Percentiles rank a stretch among this genome's conserved stretches.
phyloP scores from a whole-genome alignment of 2,329 filamentous ascomycete genomes.

The Aureobasidium zeae region DNA sequence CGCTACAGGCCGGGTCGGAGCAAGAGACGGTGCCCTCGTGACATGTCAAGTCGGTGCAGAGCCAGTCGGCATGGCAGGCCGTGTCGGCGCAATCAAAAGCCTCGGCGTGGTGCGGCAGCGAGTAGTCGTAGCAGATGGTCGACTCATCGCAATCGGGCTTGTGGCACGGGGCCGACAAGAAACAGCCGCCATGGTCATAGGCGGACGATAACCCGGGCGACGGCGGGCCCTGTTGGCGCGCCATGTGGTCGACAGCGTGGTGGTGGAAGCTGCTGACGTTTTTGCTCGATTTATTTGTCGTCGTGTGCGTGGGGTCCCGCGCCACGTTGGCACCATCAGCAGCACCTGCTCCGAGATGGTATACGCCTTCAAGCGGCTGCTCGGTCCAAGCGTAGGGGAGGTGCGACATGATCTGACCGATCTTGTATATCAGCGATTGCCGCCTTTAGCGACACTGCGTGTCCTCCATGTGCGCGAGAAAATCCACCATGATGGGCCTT shows the following conservation, averaged over 20 bases:
- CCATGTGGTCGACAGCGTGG: slow-evolving; percentile 10
- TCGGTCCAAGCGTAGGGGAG: slow-evolving; percentile 12
- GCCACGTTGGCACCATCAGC: neutral
- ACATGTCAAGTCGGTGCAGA: slow-evolving; percentile 1
- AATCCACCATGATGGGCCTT: slow-evolving; percentile 19
- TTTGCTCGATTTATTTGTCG: slow-evolving; percentile 4
- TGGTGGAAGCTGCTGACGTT: slow-evolving; percentile 14
- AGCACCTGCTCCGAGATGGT: no score
- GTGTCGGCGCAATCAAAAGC: slow-evolving; percentile 9
- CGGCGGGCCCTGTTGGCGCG: slow-evolving; percentile 5
- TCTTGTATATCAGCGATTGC: no score
- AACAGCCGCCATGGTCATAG: slow-evolving; percentile 3
- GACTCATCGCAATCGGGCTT: slow-evolving; percentile 30
- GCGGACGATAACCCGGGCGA: neutral
- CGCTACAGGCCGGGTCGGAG: slow-evolving; percentile 5
- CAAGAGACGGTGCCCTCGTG: slow-evolving; percentile 5
- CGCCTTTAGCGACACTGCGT: no score
- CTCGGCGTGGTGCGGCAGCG: slow-evolving; percentile 6
- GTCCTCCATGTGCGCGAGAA: neutral
- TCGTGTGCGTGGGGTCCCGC: slow-evolving; percentile 9
- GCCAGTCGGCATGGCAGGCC: slow-evolving; percentile 5
- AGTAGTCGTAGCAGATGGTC: slow-evolving; percentile 16
- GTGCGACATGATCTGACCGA: slow-evolving; percentile 13
- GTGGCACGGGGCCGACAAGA: slow-evolving; percentile 23
- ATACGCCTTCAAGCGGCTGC: no score